Base-by-base conservation (phyloP, 352 stramenopile species). In the Pythium folliculosum region DNA sequence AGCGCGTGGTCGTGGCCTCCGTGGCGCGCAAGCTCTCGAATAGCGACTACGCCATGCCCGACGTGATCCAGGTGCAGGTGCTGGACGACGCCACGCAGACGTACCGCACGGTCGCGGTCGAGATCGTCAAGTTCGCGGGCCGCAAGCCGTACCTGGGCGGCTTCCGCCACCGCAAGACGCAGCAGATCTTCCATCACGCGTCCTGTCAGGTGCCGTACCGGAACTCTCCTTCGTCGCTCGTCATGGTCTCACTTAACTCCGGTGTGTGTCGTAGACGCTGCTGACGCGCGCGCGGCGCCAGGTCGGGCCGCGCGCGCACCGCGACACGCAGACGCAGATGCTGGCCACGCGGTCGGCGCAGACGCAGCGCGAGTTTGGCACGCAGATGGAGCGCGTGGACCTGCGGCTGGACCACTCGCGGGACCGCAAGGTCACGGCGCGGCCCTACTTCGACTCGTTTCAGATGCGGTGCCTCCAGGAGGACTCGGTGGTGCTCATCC, bases 101-200 rank as follows among this genome's bases (percentile, higher is more conserved):
- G n/a, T 73, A 75, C 43, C 65, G 47, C 52, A 88, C 69, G 35
- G 82, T 96, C 53, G 52, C 74, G 3, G 85, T 97, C 10, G 77
- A 85, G 17, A 81, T 97, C 27, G 76, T 85, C 14, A 95, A 95
- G 67, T 94, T 92, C 45, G 70, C 65, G 5, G 82, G 77, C 12
- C 72, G 72, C 8, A 98, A 98, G 66, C 69, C 79, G 37, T 98
- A 94, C 65, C 53, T 97, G 10, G 94, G 94, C 14, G 94, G 94
- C 12, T 98, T 94, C 63, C 75, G 82, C 37, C 79, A 98, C 72
- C 89, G 89, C 30, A 90, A 93, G 53, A 98, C 78, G 0, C 83
- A 92, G 47, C 78, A 90, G 49, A 72, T 96, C 19, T 98, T 95
- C 70, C 94, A 98, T 69, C 92, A 98, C 67, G 93, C 90, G 12